Evolutionary conservation across 768 basidiomycete species (phyloP), one percentile per base, ranked within the genome.

Genomic region (Kwoniella sp.): DNA sequence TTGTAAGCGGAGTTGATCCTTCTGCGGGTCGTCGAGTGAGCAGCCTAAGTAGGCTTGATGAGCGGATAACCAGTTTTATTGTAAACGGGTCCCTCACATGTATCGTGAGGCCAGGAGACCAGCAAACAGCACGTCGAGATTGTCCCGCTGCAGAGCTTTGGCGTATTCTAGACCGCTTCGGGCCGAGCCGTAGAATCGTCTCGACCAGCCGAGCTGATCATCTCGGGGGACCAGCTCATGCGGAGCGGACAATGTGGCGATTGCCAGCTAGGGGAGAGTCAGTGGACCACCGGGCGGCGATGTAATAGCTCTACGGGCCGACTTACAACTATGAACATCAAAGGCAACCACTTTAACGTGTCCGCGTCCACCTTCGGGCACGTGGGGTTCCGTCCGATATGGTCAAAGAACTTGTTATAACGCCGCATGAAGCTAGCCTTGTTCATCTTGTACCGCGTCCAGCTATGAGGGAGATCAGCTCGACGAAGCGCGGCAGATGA

Each of bases 381-480:
- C n/a, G 67, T 60, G 1, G 70, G 71, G 42, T 73, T 63, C 29
- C 59, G 42, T 12, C 60, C 57, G 46, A 72, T 58, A 5, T 59
- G 57, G 50, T 74, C 72, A 65, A 72, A 76, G 49, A 76, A 76
- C 9, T 56, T 51, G 34, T 62, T 60, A 43, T 74, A 76, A 22
- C 68, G 60, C n/a, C 56, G 46, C 45, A 70, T 66, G 50, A 76
- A 76, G 9, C 63, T 58, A 14, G 69, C 63, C 40, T 66, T 66
- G 51, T 73, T 73, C 59, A 74, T 68, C 42, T 76, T 73, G 46
- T 74, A 76, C n/a, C 75, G 53, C n/a, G 73, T 74, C 75, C 75
- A 76, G 60, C 74, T 75, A 50, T 4, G 3, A 17, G 11, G 41
- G 5, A 38, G 10, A 28, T 62, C 25, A 58, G 47, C 47, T 4